These are phyloP conservation scores for Fusarium burgessii DNA, from an alignment of 2,329 filamentous ascomycete species.

Conservation along the genomic window DNA sequence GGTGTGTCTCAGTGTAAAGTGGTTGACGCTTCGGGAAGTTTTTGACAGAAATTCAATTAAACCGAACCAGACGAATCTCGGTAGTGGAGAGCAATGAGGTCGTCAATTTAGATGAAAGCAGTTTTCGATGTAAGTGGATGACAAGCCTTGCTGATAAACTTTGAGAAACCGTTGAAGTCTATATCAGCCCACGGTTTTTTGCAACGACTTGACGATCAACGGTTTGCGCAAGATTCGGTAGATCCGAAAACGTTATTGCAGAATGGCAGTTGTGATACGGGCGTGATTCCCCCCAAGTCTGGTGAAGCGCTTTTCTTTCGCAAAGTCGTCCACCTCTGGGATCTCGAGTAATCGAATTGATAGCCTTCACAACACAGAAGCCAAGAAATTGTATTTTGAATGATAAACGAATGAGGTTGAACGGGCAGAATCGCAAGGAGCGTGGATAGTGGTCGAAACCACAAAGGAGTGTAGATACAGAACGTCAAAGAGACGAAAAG, in stretches of 20 bases:
- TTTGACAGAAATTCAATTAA: conserved; percentile 20
- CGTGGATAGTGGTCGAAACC: conserved; percentile 25
- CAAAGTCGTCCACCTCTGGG: conserved; percentile 9
- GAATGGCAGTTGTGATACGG: conserved; percentile 19
- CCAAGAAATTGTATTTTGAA: neutral
- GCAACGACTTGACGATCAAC: conserved; percentile 27
- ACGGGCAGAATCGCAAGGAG: conserved; percentile 37
- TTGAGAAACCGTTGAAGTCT: conserved; percentile 31
- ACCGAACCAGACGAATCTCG: conserved; percentile 24
- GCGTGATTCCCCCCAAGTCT: conserved; percentile 15
- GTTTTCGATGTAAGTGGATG: conserved; percentile 13
- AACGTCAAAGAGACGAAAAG: conserved; percentile 15
- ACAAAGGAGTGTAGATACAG: conserved; percentile 27
- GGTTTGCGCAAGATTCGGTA: conserved; percentile 20
- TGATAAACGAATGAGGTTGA: conserved; percentile 40
- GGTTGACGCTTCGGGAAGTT: conserved; percentile 25
- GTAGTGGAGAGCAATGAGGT: conserved; percentile 3
- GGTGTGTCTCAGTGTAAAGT: conserved; percentile 44
- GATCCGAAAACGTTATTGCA: conserved; percentile 10
- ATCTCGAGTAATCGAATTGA: conserved; percentile 1
- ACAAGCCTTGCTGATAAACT: conserved; percentile 26
- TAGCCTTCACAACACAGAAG: conserved; percentile 7
- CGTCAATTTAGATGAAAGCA: conserved; percentile 4
- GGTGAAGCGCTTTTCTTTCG: conserved; percentile 18
- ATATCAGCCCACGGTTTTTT: conserved; percentile 13